Evolutionary conservation across 2,329 filamentous ascomycete genomes (phyloP).

Genomic region (Fusarium sp.): DNA sequence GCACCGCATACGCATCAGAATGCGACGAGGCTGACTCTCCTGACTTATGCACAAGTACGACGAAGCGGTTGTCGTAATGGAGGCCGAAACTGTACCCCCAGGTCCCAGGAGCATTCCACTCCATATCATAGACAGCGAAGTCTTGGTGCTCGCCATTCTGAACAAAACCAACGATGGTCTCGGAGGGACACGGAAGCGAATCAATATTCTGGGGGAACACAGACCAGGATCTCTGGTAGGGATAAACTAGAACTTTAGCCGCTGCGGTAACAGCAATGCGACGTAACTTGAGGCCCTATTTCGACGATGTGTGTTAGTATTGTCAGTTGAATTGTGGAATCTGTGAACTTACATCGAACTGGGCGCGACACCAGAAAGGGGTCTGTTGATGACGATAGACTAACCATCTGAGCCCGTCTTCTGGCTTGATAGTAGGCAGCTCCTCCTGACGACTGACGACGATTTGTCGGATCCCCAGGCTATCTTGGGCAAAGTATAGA

Average conservation of each 20-base stretch:
- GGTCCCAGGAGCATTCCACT: background rate
- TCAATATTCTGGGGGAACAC: background rate
- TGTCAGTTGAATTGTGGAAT: accelerated
- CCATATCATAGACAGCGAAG: background rate
- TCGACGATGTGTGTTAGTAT: background rate
- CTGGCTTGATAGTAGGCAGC: background rate
- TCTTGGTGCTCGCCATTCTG: too few relatives aligned
- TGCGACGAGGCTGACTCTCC: background rate
- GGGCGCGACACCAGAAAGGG: background rate
- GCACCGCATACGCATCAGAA: background rate
- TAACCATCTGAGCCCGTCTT: background rate
- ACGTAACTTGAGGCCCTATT: background rate
- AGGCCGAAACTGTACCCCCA: background rate
- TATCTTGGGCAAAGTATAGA: background rate
- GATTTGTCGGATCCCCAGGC: background rate
- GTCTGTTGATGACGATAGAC: background rate
- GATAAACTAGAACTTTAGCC: too few relatives aligned
- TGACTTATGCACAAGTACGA: background rate
- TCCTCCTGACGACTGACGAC: background rate
- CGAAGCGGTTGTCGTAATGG: accelerated
- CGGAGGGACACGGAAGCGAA: background rate
- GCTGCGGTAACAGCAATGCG: background rate
- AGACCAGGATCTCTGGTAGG: background rate
- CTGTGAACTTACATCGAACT: background rate
- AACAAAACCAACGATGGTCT: too few relatives aligned